Evolutionary conservation across 148 eudicot species (phyloP), one percentile per base, ranked within the genome.

Genomic region (Camellia lanceoleosa): DNA sequence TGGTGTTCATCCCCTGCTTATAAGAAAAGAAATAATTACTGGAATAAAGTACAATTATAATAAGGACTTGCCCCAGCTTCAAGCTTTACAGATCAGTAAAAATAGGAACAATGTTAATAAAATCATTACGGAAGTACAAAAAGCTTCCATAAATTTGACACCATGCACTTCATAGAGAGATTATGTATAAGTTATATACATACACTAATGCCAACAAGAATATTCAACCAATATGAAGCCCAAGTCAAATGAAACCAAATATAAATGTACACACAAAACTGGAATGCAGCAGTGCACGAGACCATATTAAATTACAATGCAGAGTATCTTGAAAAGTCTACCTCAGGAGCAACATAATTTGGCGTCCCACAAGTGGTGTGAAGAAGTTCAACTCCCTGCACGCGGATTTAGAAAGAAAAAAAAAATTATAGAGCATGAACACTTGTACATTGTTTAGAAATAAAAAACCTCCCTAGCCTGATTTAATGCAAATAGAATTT

Each of bases 311-410:
- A 79, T 13, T 64, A 13, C 41, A 71, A 11, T 10, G 49, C 11
- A 46, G 64, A 46, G 18, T 66, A 54, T 63, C 61, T 55, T 56
- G 49, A 68, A n/a, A 49, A 74, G 44, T 46, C 60, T 85, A 97
- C 98, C 98, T 97, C 99, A 1, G 99, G 99, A 56, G 99, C 95
- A 87, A 90, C 89, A 87, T 97, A 97, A 88, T 97, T 94, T 67
- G 98, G 99, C 67, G 99, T 97, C 44, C 99, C 99, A 65, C 99
- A 97, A 18, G 99, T 94, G 71, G 99, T 97, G 83, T 94, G 88
- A 73, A 97, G 99, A 83, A 97, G 91, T 55, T 94, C 92, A 82
- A 92, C 99, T 68, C 97, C 99, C 99, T 97, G 79, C 51, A 84
- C 51, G 82, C 47, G 66, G 51, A 74, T 80, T 80, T 65, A 79